Base-by-base conservation (phyloP, 2,329 filamentous ascomycete species). In the Chrysoporthe deuterocubensis region DNA sequence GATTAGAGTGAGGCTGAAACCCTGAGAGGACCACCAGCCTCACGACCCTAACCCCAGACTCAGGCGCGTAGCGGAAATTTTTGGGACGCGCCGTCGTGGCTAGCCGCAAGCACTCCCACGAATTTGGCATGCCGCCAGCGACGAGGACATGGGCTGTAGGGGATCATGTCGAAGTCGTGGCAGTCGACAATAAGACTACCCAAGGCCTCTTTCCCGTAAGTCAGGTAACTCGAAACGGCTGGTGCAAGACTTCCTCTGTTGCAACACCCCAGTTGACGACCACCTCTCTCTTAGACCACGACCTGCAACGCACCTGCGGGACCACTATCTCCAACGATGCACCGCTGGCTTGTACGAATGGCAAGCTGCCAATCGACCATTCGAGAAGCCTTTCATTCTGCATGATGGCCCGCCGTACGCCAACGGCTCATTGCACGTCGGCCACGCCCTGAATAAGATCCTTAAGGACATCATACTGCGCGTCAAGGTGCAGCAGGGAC, bases 351-450 rank as follows among this genome's bases (percentile, higher is more conserved):
- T 97, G 16, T 99, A 98, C 81, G 82, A 87, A 75, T 97, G 94
- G 94, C 96, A 99, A 82, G 83, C 84, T 70, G 77, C 79, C 66
- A 80, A 84, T 69, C 81, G 88, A 71, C 81, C 86, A 3, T 78
- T 77, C 43, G 79, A 86, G 46, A 79, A 87, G 56, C 83, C 85
- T 0, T 99, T 98, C 72, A 83, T 94, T 1, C 84, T 99, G 9
- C 96, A 98, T 76, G 96, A 99, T 88, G 96, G 96, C 0, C 96
- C 96, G 0, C 96, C 96, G 0, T 99, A 98, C 78, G 96, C 96
- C 71, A 99, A 99, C 81, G 96, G 96, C 16, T 87, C 86, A 57
- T 86, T 99, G 11, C 96, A 99, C 76, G 89, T 96, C 69, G 96
- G 96, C 2, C 96, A 99, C 83, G 94, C 96, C 46, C 83, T 99